phyloP scores from a whole-genome alignment of 441 rosid genomes.

The Brassica hybrid region DNA sequence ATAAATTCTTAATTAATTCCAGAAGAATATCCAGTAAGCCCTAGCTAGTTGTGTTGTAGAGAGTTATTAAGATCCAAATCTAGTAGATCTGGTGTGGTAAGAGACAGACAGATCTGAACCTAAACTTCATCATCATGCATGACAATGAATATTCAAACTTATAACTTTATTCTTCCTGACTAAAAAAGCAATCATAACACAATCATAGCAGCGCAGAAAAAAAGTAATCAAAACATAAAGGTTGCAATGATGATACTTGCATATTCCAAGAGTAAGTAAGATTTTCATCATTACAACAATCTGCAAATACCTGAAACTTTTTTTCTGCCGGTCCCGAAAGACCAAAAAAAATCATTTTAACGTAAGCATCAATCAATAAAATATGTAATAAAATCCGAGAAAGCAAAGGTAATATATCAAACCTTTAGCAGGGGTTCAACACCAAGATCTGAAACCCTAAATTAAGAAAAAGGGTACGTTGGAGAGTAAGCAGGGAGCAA shows the following conservation, averaged over 20 bases:
- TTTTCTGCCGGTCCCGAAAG: slow-evolving; percentile 25
- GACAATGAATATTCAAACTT: slow-evolving; percentile 28
- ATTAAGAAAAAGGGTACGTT: not conserved
- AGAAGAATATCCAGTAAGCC: slow-evolving; percentile 37
- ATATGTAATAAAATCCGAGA: not conserved
- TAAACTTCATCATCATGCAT: slow-evolving; percentile 27
- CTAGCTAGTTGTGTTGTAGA: slow-evolving; percentile 40
- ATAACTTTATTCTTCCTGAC: slow-evolving; percentile 38
- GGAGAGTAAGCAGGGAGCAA: slow-evolving; percentile 47
- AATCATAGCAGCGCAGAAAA: slow-evolving; percentile 49
- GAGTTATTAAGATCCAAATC: not conserved
- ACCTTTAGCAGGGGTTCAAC: slow-evolving; percentile 40
- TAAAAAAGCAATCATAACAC: not conserved
- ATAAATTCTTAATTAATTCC: slow-evolving; percentile 3
- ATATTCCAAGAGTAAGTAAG: slow-evolving; percentile 40
- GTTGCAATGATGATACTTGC: slow-evolving; percentile 64
- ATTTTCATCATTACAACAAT: slow-evolving; percentile 74
- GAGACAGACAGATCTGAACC: slow-evolving; percentile 60
- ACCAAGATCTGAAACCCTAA: slow-evolving; percentile 25
- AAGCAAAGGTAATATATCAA: slow-evolving; percentile 30
- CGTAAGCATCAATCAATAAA: not conserved
- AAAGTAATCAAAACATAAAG: slow-evolving; percentile 26
- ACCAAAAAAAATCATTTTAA: not conserved
- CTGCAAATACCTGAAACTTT: slow-evolving; percentile 50
- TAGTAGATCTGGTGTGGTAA: slow-evolving; percentile 30